A percentile compares a stretch with the other conserved stretches of the same genome.
phyloP scores from a whole-genome alignment of 2,329 filamentous ascomycete genomes.

The Talaromyces sp. region DNA sequence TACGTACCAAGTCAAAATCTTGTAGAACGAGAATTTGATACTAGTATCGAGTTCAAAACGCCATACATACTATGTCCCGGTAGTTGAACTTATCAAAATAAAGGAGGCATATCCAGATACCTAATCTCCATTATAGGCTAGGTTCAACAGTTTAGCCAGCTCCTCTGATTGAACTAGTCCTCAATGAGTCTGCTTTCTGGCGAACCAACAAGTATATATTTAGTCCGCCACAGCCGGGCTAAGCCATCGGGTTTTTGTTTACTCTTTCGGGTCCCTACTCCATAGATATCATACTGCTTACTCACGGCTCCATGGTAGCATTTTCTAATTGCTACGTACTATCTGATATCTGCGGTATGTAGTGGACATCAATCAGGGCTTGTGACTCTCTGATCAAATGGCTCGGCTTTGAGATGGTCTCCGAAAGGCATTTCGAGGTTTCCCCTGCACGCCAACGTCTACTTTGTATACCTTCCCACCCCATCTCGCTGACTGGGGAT shows the following conservation, averaged over 20 bases:
- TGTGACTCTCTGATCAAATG: not conserved
- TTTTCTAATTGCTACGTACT: not conserved
- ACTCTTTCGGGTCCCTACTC: not conserved
- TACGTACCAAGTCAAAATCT: not conserved
- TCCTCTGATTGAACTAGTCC: not conserved
- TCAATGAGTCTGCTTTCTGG: not conserved
- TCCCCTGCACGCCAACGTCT: conserved; percentile 66
- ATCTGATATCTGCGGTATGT: not conserved
- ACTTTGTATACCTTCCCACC: conserved; percentile 71
- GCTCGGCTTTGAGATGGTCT: conserved; percentile 8
- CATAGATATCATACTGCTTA: not conserved
- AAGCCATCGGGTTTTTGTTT: not conserved
- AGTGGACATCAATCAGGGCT: not conserved
- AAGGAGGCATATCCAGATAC: not conserved
- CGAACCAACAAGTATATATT: not conserved
- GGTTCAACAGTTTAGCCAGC: not conserved
- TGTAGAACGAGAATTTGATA: not conserved
- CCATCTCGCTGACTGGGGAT: conserved; percentile 57
- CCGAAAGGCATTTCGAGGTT: conserved; percentile 57
- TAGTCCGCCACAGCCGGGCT: not conserved
- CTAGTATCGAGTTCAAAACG: not conserved
- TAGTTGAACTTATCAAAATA: not conserved
- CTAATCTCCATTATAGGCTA: not conserved
- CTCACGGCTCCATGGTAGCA: not conserved
- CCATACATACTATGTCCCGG: not conserved